Conservation (phyloP, 805 yeast species). For the Monosporozyma aquatica region DNA sequence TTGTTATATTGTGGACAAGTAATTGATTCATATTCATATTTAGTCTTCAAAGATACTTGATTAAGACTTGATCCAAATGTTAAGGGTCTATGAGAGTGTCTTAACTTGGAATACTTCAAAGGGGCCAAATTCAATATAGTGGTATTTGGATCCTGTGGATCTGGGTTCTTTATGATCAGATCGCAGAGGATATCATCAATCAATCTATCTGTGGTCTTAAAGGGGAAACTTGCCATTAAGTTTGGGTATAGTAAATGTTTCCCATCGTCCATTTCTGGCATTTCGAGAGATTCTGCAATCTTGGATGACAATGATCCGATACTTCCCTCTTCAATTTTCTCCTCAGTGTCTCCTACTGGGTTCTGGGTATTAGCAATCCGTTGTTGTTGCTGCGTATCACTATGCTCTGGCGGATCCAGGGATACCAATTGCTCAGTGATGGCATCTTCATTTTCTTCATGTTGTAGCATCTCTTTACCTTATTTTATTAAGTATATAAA, state of each 20-base stretch:
- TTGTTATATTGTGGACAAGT: conserved; percentile 24
- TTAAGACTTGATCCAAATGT: conserved; percentile 24
- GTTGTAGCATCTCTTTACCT: not conserved
- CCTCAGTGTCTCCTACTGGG: not conserved
- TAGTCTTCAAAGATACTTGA: conserved; percentile 25
- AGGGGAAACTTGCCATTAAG: conserved; percentile 21
- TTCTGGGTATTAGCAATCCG: no score
- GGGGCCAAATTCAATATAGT: conserved; percentile 28
- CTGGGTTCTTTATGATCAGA: conserved; percentile 18
- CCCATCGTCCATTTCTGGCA: conserved; percentile 19
- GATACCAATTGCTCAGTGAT: not conserved
- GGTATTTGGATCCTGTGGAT: conserved; percentile 4
- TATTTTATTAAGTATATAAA: no score
- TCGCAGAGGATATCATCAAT: conserved; percentile 52
- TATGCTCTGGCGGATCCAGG: not conserved
- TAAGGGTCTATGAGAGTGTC: conserved; percentile 16
- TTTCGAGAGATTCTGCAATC: not conserved
- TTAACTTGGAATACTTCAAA: conserved; percentile 24
- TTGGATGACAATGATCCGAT: not conserved
- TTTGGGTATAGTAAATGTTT: conserved; percentile 20
- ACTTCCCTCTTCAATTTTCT: not conserved
- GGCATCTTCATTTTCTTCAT: not conserved
- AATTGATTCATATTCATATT: conserved; percentile 21
- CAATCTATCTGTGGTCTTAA: conserved; percentile 60
- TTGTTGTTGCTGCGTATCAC: no score